A percentile compares a stretch with the other conserved stretches of the same genome.
Conservation (phyloP, 2,329 filamentous ascomycete species). For the Lachnellula hyalina region DNA sequence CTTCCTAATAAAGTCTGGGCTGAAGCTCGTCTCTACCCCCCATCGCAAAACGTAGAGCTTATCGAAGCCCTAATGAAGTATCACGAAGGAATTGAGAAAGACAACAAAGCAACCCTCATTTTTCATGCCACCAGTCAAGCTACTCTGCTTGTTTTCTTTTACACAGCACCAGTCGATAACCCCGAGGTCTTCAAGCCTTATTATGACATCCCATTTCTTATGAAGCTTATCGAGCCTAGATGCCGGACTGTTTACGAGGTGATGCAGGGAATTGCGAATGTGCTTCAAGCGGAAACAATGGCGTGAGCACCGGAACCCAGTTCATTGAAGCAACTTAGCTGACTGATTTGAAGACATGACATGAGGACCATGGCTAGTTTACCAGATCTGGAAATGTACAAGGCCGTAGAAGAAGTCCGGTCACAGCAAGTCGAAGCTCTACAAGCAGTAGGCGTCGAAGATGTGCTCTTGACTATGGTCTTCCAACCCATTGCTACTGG, state of each 20-base stretch:
- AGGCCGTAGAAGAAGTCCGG: not conserved
- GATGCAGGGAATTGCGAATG: not conserved
- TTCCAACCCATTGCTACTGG: constrained; percentile 1
- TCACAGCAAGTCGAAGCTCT: not conserved
- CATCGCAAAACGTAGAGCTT: not conserved
- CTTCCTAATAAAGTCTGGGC: not conserved
- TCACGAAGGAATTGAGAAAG: not conserved
- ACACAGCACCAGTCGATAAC: not conserved
- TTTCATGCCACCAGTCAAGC: not conserved
- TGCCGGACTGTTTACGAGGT: not conserved
- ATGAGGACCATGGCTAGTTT: not conserved
- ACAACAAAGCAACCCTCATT: not conserved
- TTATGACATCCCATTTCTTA: not conserved
- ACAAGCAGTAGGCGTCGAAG: not conserved
- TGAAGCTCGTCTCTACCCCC: not conserved
- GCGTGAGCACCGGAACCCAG: not conserved
- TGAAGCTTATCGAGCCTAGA: not conserved
- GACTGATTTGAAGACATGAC: not conserved
- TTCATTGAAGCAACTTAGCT: no score
- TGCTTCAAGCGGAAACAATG: not conserved
- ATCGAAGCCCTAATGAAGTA: not conserved
- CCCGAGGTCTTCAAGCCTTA: not conserved
- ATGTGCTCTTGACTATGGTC: constrained; percentile 1
- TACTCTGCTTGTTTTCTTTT: constrained; percentile 26
- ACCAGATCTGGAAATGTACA: not conserved